These are phyloP conservation scores for Glomus cerebriforme DNA, from an alignment of 192 early-diverging fungal genomes.

Conservation along the genomic window DNA sequence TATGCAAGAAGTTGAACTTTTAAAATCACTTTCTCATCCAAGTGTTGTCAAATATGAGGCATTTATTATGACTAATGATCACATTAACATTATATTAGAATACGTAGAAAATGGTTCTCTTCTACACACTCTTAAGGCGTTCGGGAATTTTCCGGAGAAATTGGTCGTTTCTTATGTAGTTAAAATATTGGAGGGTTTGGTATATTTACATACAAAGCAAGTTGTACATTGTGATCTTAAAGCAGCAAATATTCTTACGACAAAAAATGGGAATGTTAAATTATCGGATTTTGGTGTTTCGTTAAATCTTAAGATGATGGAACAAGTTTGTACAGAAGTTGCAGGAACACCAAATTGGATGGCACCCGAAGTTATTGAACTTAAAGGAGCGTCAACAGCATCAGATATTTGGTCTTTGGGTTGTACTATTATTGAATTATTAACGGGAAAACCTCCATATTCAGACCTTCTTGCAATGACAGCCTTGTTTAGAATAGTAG, in stretches of 20 bases:
- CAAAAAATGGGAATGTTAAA: conserved; percentile 95
- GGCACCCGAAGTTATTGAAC: conserved; percentile 91
- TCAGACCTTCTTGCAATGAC: conserved; percentile 83
- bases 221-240: conserved; percentile 97
- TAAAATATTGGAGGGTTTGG: conserved; percentile 88
- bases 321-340: conserved; percentile 66
- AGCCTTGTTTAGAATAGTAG: conserved; percentile 92
- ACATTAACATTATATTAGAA: conserved; percentile 86
- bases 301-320: conserved; percentile 75
- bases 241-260: conserved; percentile 94
- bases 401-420: conserved; percentile 96
- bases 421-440: conserved; percentile 90
- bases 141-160: conserved; percentile 90
- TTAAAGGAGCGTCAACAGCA: conserved; percentile 81
- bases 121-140: conserved; percentile 78
- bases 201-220: conserved; percentile 85
- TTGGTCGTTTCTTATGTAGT: conserved; percentile 82
- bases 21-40: conserved; percentile 81
- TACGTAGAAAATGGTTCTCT: conserved; percentile 94
- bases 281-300: conserved; percentile 97
- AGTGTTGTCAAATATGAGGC: conserved; percentile 87
- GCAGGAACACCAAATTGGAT: conserved; percentile 90
- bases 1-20: conserved; percentile 85
- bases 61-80: conserved; percentile 68
- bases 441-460: conserved; percentile 94